Evolutionary conservation across 176 grass and related monocot genomes (phyloP).

Genomic region (Avena insularis): DNA sequence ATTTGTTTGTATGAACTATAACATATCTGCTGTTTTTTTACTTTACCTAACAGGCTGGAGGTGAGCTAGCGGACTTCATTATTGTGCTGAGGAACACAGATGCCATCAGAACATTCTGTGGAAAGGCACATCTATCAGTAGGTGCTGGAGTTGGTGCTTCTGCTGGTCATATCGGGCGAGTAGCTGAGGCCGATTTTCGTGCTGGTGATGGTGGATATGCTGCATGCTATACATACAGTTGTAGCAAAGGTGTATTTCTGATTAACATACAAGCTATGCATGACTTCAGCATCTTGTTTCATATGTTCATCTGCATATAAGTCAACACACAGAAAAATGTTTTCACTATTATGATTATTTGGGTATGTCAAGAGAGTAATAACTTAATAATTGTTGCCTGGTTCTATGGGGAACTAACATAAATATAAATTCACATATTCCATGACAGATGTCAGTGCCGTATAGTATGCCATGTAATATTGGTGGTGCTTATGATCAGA

Average conservation of each 20-base stretch:
- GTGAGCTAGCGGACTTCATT: conserved; percentile 90
- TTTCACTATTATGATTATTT: background rate
- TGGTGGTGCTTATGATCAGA: background rate
- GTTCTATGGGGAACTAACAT: background rate
- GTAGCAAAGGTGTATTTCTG: conserved; percentile 79
- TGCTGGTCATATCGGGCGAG: conserved; percentile 75
- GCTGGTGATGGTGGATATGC: conserved; percentile 91
- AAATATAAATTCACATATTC: background rate
- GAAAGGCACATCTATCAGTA: conserved; percentile 80
- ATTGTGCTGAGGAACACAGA: conserved; percentile 83
- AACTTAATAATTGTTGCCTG: background rate
- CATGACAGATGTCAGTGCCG: background rate
- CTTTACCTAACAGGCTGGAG: conserved; percentile 65
- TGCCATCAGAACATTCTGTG: conserved; percentile 90
- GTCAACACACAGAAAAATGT: background rate
- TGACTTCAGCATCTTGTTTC: background rate
- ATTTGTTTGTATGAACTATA: background rate
- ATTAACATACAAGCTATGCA: background rate
- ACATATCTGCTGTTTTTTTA: background rate
- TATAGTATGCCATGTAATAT: background rate
- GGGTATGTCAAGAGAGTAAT: background rate
- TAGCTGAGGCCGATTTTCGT: conserved; percentile 83
- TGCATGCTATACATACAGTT: conserved; percentile 93
- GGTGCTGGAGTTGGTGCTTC: conserved; percentile 87
- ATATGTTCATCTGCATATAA: conserved; percentile 19